Conservation (phyloP, 768 basidiomycete species). For the Termitomyces sp. region DNA sequence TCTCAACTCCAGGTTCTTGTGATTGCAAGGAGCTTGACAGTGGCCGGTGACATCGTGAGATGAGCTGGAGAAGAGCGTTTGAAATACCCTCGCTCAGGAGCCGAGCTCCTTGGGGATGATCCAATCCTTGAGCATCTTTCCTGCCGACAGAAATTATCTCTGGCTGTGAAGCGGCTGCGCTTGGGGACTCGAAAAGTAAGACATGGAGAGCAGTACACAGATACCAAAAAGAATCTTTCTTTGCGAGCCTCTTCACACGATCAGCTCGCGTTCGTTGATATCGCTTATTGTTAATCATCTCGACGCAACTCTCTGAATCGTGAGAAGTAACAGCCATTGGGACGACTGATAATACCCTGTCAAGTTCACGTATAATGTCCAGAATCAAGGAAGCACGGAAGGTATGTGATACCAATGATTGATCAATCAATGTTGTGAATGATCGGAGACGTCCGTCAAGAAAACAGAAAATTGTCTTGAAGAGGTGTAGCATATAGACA, state of each 20-base stretch:
- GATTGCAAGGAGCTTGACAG: neutral
- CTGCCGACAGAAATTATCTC: neutral
- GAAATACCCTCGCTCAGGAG: constrained; percentile 13
- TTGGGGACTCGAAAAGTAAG: constrained; percentile 19
- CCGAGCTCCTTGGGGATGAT: neutral
- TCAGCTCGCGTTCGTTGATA: constrained; percentile 6
- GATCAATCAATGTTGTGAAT: constrained; percentile 5
- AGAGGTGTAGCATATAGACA: constrained; percentile 21
- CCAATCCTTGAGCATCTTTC: neutral
- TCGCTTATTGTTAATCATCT: neutral
- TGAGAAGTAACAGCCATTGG: neutral
- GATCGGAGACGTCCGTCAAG: constrained; percentile 8
- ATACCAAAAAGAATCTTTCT: constrained; percentile 51
- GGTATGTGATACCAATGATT: constrained; percentile 14
- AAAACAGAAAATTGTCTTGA: constrained; percentile 19
- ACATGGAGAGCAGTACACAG: constrained; percentile 40
- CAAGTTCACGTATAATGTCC: constrained; percentile 34
- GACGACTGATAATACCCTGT: constrained; percentile 21
- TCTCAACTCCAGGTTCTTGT: neutral
- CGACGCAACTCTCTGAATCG: neutral
- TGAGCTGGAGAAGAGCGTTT: constrained; percentile 11
- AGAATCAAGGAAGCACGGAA: constrained; percentile 28
- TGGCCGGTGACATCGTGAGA: constrained; percentile 12
- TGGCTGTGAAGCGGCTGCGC: neutral
- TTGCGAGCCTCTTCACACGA: constrained; percentile 35